These are phyloP conservation scores for Phytophthora aleatoria DNA, from an alignment of 352 stramenopile species.

Conservation along the genomic window DNA sequence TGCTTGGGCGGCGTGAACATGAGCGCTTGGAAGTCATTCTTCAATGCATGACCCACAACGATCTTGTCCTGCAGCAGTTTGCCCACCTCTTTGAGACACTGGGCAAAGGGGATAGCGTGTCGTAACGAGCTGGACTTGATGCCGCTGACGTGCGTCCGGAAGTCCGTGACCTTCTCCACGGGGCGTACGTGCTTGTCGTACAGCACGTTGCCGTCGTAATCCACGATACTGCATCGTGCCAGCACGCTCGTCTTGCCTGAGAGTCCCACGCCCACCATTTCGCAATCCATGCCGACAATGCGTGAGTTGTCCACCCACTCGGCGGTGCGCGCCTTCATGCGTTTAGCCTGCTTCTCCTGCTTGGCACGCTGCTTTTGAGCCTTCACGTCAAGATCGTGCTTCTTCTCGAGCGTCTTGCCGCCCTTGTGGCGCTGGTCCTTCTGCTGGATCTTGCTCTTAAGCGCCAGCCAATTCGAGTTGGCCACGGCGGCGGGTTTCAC, in stretches of 20 bases:
- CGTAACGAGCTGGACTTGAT: slow-evolving; percentile 74
- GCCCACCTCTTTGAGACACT: slow-evolving; percentile 85
- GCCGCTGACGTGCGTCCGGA: slow-evolving; percentile 86
- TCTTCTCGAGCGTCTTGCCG: slow-evolving; percentile 33
- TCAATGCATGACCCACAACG: slow-evolving; percentile 79
- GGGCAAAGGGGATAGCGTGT: slow-evolving; percentile 75
- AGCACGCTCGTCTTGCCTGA: slow-evolving; percentile 81
- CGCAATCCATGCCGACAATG: slow-evolving; percentile 90
- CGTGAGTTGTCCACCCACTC: slow-evolving; percentile 80
- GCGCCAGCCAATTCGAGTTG: slow-evolving; percentile 78
- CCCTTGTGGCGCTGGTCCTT: slow-evolving; percentile 23
- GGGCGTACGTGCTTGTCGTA: slow-evolving; percentile 87
- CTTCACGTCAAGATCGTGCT: slow-evolving; percentile 43
- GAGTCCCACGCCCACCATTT: slow-evolving; percentile 87
- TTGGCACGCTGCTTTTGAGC: slow-evolving; percentile 48
- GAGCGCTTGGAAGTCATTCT: slow-evolving; percentile 88
- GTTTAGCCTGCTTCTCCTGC: slow-evolving; percentile 51
- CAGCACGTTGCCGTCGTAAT: slow-evolving; percentile 82
- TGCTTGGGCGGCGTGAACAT: slow-evolving; percentile 86
- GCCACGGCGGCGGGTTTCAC: slow-evolving; percentile 31
- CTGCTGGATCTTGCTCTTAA: slow-evolving; percentile 75
- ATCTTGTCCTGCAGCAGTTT: slow-evolving; percentile 85
- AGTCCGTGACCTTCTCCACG: slow-evolving; percentile 87
- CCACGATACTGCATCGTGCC: slow-evolving; percentile 87
- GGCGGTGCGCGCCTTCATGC: slow-evolving; percentile 54